Percentiles rank a stretch among this genome's conserved stretches.
These are phyloP conservation scores for Mucor lusitanicus DNA, from an alignment of 371 early-diverging fungal species.

Conservation along the genomic window DNA sequence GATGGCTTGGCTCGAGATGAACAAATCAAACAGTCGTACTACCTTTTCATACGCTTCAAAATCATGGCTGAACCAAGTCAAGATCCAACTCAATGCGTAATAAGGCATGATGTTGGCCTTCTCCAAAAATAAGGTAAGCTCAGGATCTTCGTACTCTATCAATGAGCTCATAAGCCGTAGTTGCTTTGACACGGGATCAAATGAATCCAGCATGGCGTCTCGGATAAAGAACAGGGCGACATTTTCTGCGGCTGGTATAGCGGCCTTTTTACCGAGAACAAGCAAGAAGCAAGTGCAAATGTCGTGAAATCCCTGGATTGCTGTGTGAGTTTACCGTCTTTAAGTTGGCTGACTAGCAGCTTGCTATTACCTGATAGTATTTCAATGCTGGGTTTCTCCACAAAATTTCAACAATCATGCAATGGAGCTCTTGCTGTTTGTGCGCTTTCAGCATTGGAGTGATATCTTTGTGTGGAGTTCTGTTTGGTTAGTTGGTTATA, in stretches of 20 bases:
- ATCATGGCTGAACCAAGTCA: constrained; percentile 90
- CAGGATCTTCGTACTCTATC: constrained; percentile 48
- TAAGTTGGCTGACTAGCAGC: no score
- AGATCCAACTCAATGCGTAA: constrained; percentile 83
- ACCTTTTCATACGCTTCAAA: constrained; percentile 60
- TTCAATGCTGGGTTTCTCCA: constrained; percentile 54
- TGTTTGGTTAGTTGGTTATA: neutral
- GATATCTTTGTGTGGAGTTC: constrained; percentile 29
- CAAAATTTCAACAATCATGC: constrained; percentile 50
- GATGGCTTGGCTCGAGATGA: constrained; percentile 72
- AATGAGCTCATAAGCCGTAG: constrained; percentile 49
- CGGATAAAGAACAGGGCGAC: constrained; percentile 52
- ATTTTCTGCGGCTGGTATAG: constrained; percentile 54
- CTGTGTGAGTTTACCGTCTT: neutral
- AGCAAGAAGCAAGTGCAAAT: constrained; percentile 54
- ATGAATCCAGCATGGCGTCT: constrained; percentile 56
- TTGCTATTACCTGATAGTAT: constrained; percentile 47
- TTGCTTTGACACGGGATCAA: constrained; percentile 52
- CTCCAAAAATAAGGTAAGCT: constrained; percentile 38
- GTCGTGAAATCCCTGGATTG: constrained; percentile 53
- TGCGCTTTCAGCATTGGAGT: constrained; percentile 45
- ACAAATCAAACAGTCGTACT: constrained; percentile 76
- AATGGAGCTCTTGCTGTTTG: constrained; percentile 52
- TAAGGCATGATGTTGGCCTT: constrained; percentile 67
- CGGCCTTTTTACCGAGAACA: constrained; percentile 54